Evolutionary conservation across 371 early-diverging fungal genomes (phyloP).

Genomic region (Syncephalastrum monosporum): DNA sequence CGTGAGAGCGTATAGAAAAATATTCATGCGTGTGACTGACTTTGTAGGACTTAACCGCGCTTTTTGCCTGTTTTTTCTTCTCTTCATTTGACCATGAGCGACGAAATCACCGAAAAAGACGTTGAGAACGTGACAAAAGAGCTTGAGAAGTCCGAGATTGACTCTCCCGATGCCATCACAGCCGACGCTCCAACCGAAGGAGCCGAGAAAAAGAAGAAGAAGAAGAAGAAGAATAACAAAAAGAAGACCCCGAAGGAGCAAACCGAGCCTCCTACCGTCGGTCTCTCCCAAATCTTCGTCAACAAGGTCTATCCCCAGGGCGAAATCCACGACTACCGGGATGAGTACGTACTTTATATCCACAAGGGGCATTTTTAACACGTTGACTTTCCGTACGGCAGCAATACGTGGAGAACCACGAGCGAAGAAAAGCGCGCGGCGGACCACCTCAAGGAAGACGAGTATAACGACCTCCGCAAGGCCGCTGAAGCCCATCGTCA

Average conservation of each 20-base stretch:
- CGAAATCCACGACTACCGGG: conserved; percentile 70
- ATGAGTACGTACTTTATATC: conserved; percentile 54
- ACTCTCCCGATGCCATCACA: no score
- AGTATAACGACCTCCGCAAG: conserved; percentile 82
- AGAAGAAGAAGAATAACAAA: conserved; percentile 73
- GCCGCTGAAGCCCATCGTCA: conserved; percentile 95
- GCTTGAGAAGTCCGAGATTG: no score
- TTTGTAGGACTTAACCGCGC: neutral
- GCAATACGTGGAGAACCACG: conserved; percentile 77
- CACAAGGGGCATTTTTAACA: neutral
- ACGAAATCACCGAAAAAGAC: no score
- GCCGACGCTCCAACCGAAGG: no score
- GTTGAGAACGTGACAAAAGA: no score
- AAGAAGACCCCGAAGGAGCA: conserved; percentile 60
- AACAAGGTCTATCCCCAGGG: conserved; percentile 71
- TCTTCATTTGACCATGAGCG: neutral
- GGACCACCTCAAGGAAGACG: conserved; percentile 61
- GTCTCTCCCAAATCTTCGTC: conserved; percentile 76
- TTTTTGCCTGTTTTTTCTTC: neutral
- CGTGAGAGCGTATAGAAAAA: neutral
- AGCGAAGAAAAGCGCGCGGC: conserved; percentile 77
- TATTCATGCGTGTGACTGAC: neutral
- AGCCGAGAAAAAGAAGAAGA: conserved; percentile 45
- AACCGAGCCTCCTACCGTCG: conserved; percentile 76
- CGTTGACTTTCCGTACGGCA: conserved; percentile 13